Evolutionary conservation across 2,329 filamentous ascomycete species (phyloP).

Genomic region (Sclerotinia subarctica): DNA sequence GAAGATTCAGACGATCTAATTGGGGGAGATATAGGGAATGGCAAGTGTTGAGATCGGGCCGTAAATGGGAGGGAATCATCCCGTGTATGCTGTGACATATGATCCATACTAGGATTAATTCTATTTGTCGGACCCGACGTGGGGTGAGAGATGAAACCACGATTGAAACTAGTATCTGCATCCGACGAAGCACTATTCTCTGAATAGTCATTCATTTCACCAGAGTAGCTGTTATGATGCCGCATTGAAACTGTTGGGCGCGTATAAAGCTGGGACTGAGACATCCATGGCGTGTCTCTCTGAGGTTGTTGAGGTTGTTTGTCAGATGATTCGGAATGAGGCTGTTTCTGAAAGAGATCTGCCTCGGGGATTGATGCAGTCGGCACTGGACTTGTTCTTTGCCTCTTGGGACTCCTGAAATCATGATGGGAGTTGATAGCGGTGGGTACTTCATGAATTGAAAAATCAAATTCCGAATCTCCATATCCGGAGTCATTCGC

Average conservation of each 20-base stretch:
- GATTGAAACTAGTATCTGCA: neutral
- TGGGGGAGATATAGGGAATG: neutral
- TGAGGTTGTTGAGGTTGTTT: neutral
- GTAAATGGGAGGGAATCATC: neutral
- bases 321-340: neutral
- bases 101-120: neutral
- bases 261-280: neutral
- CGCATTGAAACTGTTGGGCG: neutral
- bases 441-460: neutral
- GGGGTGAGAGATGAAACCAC: neutral
- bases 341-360: neutral
- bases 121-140: neutral
- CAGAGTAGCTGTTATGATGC: neutral
- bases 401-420: neutral
- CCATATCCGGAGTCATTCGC: neutral
- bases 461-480: neutral
- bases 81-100: neutral
- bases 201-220: neutral
- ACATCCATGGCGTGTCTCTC: neutral
- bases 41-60: neutral
- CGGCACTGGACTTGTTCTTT: neutral
- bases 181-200: neutral
- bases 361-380: neutral
- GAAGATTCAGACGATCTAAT: neutral
- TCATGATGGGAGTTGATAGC: neutral